These are phyloP conservation scores for Priceomyces castillae DNA, from an alignment of 805 yeast genomes.

Conservation along the genomic window DNA sequence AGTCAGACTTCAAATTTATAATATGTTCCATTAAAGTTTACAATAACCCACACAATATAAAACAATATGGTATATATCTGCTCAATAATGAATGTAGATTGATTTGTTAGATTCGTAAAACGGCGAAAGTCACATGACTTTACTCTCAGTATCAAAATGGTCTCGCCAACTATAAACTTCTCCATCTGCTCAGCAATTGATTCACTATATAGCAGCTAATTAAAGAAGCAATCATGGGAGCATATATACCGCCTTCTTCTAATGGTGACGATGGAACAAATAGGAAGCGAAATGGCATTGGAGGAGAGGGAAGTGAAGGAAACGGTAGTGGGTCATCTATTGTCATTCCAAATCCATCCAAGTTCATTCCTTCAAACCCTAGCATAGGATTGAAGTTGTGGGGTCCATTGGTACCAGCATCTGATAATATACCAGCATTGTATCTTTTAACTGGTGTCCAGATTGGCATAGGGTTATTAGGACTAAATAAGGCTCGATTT, in stretches of 20 bases:
- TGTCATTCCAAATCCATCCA: conserved; percentile 18
- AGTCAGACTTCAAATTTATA: neutral
- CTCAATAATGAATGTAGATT: conserved; percentile 1
- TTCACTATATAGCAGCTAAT: neutral
- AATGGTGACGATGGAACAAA: conserved; percentile 11
- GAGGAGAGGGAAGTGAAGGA: conserved; percentile 7
- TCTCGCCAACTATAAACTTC: neutral
- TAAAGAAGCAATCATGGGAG: conserved; percentile 24
- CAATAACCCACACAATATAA: neutral
- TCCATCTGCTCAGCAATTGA: neutral
- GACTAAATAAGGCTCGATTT: conserved; percentile 18
- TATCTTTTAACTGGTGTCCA: conserved; percentile 54
- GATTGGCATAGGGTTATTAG: conserved; percentile 43
- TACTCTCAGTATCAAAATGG: neutral
- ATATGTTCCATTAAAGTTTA: neutral
- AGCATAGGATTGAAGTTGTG: conserved; percentile 58
- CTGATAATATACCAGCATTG: conserved; percentile 58
- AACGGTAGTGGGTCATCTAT: conserved; percentile 9
- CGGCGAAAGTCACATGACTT: conserved; percentile 1
- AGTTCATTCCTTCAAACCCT: conserved; percentile 39
- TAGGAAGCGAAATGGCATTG: conserved; percentile 3
- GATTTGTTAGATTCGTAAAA: neutral
- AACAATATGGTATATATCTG: neutral
- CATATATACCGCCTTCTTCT: conserved; percentile 34
- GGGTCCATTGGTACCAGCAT: conserved; percentile 75